Conservation (phyloP, 306 rosid species). For the Dicorynia guianensis region DNA sequence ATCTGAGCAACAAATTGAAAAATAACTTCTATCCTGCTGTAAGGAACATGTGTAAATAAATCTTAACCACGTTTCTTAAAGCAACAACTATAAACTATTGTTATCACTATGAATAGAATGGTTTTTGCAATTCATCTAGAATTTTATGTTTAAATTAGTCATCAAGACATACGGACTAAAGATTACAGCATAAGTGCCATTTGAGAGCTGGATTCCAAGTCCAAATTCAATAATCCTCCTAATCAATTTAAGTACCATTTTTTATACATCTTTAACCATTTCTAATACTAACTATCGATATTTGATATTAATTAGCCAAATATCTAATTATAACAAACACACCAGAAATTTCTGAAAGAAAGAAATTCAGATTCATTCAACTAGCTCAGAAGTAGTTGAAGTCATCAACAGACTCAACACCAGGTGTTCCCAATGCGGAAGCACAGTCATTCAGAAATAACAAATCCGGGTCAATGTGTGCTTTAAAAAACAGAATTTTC, state of each 20-base stretch:
- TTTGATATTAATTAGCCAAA: neutral
- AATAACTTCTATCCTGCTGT: neutral
- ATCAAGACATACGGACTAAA: neutral
- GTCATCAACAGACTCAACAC: neutral
- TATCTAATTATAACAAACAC: neutral
- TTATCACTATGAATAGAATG: conserved; percentile 34
- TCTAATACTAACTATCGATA: neutral
- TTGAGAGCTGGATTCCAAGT: conserved; percentile 13
- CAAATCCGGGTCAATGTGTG: conserved; percentile 18
- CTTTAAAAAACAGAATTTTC: conserved; percentile 32
- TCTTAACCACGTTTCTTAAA: conserved; percentile 23
- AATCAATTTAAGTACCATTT: neutral
- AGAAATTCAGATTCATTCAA: conserved; percentile 14
- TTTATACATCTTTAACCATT: neutral
- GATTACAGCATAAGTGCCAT: conserved; percentile 20
- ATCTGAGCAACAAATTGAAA: conserved; percentile 1
- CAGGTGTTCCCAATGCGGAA: conserved; percentile 12
- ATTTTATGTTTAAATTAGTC: conserved; percentile 8
- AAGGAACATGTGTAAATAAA: neutral
- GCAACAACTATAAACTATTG: conserved; percentile 3
- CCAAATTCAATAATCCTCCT: conserved; percentile 13
- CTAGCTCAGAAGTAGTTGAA: neutral
- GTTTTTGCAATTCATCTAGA: conserved; percentile 18
- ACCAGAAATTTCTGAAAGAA: conserved; percentile 27
- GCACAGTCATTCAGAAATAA: conserved; percentile 29